Conservation (phyloP, 2,329 filamentous ascomycete genomes). For the Massarina eburnea region DNA sequence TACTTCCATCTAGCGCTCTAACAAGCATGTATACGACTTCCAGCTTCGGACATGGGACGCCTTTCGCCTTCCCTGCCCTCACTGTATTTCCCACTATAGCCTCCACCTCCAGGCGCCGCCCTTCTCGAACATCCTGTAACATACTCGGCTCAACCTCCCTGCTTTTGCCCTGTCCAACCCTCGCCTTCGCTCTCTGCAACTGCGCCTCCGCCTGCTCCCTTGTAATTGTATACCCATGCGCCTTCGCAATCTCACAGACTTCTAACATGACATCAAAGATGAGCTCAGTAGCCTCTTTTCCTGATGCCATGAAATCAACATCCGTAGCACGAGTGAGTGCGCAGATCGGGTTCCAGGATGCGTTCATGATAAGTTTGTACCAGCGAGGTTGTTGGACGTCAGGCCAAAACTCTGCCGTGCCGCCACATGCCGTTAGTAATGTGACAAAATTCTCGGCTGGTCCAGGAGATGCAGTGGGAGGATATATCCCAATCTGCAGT, state of each 20-base stretch:
- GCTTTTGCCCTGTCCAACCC: conserved; percentile 33
- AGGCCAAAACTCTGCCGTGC: conserved; percentile 51
- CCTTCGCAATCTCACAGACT: conserved; percentile 44
- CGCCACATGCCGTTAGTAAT: conserved; percentile 48
- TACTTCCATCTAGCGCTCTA: conserved; percentile 45
- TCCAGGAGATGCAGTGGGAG: conserved; percentile 26
- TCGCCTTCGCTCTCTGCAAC: conserved; percentile 40
- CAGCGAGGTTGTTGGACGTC: conserved; percentile 61
- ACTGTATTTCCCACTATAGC: conserved; percentile 54
- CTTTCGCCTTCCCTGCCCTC: conserved; percentile 43
- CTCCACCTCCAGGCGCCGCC: conserved; percentile 52
- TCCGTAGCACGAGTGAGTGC: conserved; percentile 59
- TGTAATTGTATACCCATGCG: conserved; percentile 44
- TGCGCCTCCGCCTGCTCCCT: conserved; percentile 42
- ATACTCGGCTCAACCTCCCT: conserved; percentile 52
- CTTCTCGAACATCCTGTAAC: conserved; percentile 50
- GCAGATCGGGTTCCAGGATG: conserved; percentile 62
- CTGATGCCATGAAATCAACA: conserved; percentile 51
- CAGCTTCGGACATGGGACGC: conserved; percentile 46
- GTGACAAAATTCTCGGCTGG: conserved; percentile 40
- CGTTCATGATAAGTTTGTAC: conserved; percentile 64
- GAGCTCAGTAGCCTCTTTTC: conserved; percentile 39
- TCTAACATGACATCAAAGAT: conserved; percentile 26
- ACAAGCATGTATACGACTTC: conserved; percentile 50
- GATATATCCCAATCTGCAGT: conserved; percentile 56